Percentiles rank a stretch among this genome's conserved stretches.
These are phyloP conservation scores for Kitagawia praeruptora DNA, from an alignment of 129 eudicot genomes.

Conservation along the genomic window DNA sequence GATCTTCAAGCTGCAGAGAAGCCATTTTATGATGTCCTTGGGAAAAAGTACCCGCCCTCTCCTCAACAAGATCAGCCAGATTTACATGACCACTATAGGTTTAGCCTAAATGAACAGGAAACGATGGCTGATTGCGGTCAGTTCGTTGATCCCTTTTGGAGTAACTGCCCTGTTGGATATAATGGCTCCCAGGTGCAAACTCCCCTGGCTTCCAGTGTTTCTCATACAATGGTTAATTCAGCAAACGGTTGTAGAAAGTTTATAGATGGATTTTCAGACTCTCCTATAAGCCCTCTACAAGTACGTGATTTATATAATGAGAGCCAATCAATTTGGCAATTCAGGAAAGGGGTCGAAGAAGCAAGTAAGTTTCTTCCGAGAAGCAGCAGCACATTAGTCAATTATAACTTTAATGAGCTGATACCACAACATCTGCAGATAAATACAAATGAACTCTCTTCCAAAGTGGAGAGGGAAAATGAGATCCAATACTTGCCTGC, in stretches of 20 bases:
- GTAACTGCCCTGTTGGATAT: conserved; percentile 6
- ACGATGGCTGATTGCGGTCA: conserved; percentile 26
- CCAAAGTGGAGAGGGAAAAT: conserved; percentile 14
- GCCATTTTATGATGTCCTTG: conserved; percentile 55
- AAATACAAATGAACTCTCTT: conserved; percentile 6
- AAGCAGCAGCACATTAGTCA: conserved; percentile 24
- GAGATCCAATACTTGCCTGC: conserved; percentile 5
- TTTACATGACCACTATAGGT: conserved; percentile 23
- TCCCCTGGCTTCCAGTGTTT: conserved; percentile 20
- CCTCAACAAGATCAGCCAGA: conserved; percentile 33
- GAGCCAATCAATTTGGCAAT: conserved; percentile 53
- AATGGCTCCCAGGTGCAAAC: conserved; percentile 17
- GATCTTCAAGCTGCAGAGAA: conserved; percentile 72
- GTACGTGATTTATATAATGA: conserved; percentile 33
- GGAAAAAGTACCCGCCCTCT: conserved; percentile 55
- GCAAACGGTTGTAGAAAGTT: conserved; percentile 31
- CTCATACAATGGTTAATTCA: conserved; percentile 22
- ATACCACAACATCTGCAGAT: conserved; percentile 14
- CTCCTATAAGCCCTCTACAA: conserved; percentile 53
- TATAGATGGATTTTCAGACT: conserved; percentile 33
- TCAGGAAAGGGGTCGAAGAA: conserved; percentile 65
- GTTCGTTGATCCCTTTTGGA: conserved; percentile 29
- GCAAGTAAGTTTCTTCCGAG: conserved; percentile 65
- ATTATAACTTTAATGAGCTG: conserved; percentile 7
- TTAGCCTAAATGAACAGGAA: conserved; percentile 11